Percentiles rank a stretch among this genome's conserved stretches.
Evolutionary conservation across 306 rosid species (phyloP).

Genomic region (Casuarina glauca): DNA sequence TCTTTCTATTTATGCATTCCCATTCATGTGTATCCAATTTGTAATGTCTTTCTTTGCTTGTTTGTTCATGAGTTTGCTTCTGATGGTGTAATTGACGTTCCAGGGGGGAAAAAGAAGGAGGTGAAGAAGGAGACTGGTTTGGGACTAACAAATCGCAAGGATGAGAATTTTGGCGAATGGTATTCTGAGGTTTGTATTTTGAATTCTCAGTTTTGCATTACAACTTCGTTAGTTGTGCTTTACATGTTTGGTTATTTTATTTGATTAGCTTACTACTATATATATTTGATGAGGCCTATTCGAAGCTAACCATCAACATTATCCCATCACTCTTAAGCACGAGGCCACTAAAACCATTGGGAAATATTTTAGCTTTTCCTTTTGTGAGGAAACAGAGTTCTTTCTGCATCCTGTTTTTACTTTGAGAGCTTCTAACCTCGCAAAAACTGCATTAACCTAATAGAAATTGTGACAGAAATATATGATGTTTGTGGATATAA

Average conservation of each 20-base stretch:
- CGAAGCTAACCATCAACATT: too few relatives aligned
- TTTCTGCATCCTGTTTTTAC: neutral
- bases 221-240: neutral
- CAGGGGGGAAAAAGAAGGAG: conserved; percentile 89
- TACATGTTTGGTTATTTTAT: neutral
- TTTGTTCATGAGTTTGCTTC: conserved; percentile 3
- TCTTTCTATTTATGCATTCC: neutral
- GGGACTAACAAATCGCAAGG: conserved; percentile 73
- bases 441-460: neutral
- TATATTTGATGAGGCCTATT: too few relatives aligned
- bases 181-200: conserved; percentile 77
- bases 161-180: conserved; percentile 96
- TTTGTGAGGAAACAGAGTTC: neutral
- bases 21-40: neutral
- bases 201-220: neutral
- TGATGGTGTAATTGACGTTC: neutral
- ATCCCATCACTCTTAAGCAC: too few relatives aligned
- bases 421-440: neutral
- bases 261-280: neutral
- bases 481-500: neutral
- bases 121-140: conserved; percentile 95
- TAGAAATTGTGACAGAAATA: neutral
- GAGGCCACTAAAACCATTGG: too few relatives aligned
- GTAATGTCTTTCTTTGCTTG: neutral
- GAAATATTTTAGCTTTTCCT: neutral